A percentile compares a stretch with the other conserved stretches of the same genome.
Evolutionary conservation across 2,329 filamentous ascomycete genomes (phyloP).

Genomic region (Aspergillus japonicus): DNA sequence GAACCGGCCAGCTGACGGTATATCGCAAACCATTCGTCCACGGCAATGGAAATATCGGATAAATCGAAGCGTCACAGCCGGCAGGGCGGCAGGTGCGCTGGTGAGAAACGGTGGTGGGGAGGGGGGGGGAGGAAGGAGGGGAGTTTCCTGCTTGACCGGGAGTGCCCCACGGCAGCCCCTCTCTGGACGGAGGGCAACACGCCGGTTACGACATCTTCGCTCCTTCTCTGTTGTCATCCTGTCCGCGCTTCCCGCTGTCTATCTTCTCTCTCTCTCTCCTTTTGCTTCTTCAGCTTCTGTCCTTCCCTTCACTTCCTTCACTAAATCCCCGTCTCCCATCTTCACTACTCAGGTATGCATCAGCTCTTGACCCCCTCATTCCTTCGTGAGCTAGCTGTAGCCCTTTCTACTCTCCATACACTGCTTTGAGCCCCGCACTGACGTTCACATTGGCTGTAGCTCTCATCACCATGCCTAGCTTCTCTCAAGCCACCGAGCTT

Average conservation of each 20-base stretch:
- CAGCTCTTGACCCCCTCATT: background rate
- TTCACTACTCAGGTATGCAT: slow-evolving; percentile 2
- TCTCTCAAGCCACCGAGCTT: slow-evolving; percentile 77
- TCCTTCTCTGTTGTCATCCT: slow-evolving; percentile 12
- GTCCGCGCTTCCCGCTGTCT: slow-evolving; percentile 10
- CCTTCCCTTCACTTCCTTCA: background rate
- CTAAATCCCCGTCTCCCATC: background rate
- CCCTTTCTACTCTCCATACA: background rate
- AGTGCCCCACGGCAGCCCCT: slow-evolving; percentile 19
- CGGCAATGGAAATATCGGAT: background rate
- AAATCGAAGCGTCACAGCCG: background rate
- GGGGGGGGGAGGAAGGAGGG: background rate
- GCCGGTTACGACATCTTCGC: slow-evolving; percentile 23
- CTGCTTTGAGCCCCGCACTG: background rate
- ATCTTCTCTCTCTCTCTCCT: slow-evolving; percentile 10
- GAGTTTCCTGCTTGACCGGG: background rate
- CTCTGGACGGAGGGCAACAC: slow-evolving; percentile 23
- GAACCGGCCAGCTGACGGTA: background rate
- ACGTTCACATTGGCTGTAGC: slow-evolving; percentile 7
- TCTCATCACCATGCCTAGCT: slow-evolving; percentile 37
- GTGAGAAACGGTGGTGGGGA: background rate
- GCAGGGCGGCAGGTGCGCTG: background rate
- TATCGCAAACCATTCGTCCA: background rate
- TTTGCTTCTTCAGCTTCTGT: slow-evolving; percentile 2
- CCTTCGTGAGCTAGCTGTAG: background rate